Evolutionary conservation across 352 stramenopile genomes (phyloP).

Genomic region (Globisporangium yorkense): DNA sequence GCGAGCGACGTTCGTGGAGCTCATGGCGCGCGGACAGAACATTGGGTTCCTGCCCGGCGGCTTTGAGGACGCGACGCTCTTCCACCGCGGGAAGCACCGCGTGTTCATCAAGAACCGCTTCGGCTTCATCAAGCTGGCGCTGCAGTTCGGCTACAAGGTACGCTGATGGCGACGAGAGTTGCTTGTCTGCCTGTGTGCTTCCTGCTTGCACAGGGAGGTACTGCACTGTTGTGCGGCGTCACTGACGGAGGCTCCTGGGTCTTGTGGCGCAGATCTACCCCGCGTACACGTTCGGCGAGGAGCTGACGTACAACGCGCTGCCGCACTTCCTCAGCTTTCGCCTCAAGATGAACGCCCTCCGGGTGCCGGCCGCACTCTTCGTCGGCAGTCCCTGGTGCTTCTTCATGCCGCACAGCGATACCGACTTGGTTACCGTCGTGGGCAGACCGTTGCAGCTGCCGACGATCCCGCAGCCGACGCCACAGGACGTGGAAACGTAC

Average conservation of each 20-base stretch:
- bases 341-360: conserved; percentile 78
- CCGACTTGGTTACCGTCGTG: conserved; percentile 88
- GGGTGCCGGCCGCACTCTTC: conserved; percentile 79
- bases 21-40: conserved; percentile 58
- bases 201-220: too few relatives aligned
- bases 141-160: conserved; percentile 85
- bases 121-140: conserved; percentile 91
- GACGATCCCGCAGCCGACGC: conserved; percentile 83
- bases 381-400: conserved; percentile 72
- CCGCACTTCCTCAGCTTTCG: conserved; percentile 71
- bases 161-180: too few relatives aligned
- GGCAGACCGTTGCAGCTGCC: conserved; percentile 83
- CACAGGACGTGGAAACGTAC: conserved; percentile 85
- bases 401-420: conserved; percentile 69
- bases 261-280: conserved; percentile 39
- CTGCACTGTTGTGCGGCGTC: too few relatives aligned
- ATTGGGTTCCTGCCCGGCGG: conserved; percentile 87
- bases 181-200: too few relatives aligned
- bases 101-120: conserved; percentile 89
- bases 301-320: conserved; percentile 82
- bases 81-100: conserved; percentile 71
- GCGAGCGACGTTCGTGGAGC: conserved; percentile 35
- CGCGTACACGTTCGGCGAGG: conserved; percentile 92
- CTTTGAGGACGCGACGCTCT: conserved; percentile 93
- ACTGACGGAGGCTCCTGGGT: too few relatives aligned